Conservation (phyloP, 2,329 filamentous ascomycete species). For the Knoxdaviesia proteae region DNA sequence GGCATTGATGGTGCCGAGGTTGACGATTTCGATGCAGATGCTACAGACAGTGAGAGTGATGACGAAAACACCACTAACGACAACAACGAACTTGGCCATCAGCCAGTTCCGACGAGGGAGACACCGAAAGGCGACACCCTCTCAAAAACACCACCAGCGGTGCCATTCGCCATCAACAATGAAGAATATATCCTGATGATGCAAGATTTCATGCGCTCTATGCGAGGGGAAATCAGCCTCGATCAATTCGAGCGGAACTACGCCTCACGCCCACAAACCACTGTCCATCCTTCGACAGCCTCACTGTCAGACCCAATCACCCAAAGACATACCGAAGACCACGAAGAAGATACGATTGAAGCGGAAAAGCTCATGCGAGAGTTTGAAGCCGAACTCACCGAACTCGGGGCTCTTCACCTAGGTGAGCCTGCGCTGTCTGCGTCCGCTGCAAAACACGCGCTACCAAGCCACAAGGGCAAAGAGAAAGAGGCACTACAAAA, state of each 20-base stretch:
- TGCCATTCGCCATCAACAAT: conserved; percentile 47
- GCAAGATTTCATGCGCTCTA: conserved; percentile 66
- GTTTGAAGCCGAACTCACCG: conserved; percentile 54
- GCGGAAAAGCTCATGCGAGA: conserved; percentile 35
- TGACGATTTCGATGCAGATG: conserved; percentile 33
- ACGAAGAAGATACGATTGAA: conserved; percentile 39
- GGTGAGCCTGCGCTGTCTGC: conserved; percentile 13
- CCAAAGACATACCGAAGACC: conserved; percentile 9
- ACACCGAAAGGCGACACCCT: conserved; percentile 14
- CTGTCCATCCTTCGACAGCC: too few relatives aligned
- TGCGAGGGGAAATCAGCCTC: conserved; percentile 15
- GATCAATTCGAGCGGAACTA: background rate
- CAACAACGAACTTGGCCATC: conserved; percentile 15
- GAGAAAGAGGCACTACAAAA: conserved; percentile 4
- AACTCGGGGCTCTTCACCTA: conserved; percentile 42
- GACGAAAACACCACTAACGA: conserved; percentile 12
- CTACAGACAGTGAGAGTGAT: conserved; percentile 26
- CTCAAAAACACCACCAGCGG: too few relatives aligned
- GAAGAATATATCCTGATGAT: conserved; percentile 72
- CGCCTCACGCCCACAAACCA: background rate
- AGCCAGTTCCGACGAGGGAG: conserved; percentile 6
- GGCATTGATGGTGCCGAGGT: conserved; percentile 60
- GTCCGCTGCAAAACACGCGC: conserved; percentile 6
- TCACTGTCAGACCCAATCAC: too few relatives aligned
- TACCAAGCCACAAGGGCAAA: conserved; percentile 6